Base-by-base conservation (phyloP, 495 filamentous ascomycete species). In the Chaetomidium leptoderma region DNA sequence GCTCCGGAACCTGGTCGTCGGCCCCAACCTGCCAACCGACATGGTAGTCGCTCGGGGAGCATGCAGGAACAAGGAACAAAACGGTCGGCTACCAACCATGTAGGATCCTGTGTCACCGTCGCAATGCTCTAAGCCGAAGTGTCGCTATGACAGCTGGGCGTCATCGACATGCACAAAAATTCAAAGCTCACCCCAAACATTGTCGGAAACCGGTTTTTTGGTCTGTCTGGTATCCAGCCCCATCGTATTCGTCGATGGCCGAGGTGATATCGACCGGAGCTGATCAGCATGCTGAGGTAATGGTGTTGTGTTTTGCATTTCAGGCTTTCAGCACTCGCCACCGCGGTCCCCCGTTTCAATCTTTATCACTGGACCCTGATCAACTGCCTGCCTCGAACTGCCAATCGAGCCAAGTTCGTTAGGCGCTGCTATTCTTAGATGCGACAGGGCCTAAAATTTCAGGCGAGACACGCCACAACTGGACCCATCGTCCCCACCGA, bases 401-500 rank as follows among this genome's bases (percentile, higher is more conserved):
- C n/a, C n/a, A n/a, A n/a, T n/a, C n/a, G n/a, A n/a, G n/a, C n/a
- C n/a, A n/a, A n/a, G n/a, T n/a, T n/a, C 1, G 36, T 42, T 43
- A 48, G 37, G 51, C 29, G 52, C 32, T 61, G 45, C 62, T 64
- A 64, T 64, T 50, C 54, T 64, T 64, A 61, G 62, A 42, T 6
- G 37, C n/a, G 27, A 30, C 5, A 4, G 3, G 48, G 57, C 45
- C 50, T 42, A 33, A 55, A 21, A 35, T 32, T 29, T 55, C 37
- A 63, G 49, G 56, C 4, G 21, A 8, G 6, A 42, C n/a, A n/a
- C n/a, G 17, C 19, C 17, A 21, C 19, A 42, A 19, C 2, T 42
- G 10, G 19, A 14, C 26, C 44, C 48, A 16, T 17, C 2, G 19
- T 14, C 14, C 35, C 21, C 23, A 8, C 14, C 7, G n/a, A 48